phyloP scores from a whole-genome alignment of 1,284 basidiomycete species.

The Microstroma glucosiphilum region DNA sequence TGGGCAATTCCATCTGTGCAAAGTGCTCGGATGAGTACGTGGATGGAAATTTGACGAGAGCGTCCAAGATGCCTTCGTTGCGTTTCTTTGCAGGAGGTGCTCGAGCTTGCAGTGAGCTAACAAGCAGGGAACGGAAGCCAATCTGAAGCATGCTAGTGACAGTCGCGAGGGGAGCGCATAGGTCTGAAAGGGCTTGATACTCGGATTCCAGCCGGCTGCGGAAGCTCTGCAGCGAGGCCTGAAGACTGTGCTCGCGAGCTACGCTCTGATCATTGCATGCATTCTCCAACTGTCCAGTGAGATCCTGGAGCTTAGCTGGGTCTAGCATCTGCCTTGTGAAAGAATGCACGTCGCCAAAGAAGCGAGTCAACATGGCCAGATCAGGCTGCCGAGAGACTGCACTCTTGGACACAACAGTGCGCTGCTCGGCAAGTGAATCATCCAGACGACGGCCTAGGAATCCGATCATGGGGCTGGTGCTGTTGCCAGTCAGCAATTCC shows the following conservation, averaged over 20 bases:
- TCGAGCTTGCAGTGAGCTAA: background rate
- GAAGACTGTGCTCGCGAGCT: conserved; percentile 44
- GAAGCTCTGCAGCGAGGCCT: conserved; percentile 26
- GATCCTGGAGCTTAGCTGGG: conserved; percentile 31
- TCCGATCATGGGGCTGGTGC: conserved; percentile 56
- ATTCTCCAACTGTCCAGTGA: conserved; percentile 24
- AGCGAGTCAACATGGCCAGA: conserved; percentile 62
- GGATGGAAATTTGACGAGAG: conserved; percentile 45
- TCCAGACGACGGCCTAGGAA: conserved; percentile 21
- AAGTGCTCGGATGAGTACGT: conserved; percentile 24
- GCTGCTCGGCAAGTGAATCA: background rate
- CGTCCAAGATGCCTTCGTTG: conserved; percentile 28
- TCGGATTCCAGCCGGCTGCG: conserved; percentile 7
- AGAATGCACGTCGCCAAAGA: conserved; percentile 69
- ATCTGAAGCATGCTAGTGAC: conserved; percentile 66
- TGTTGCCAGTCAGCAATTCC: conserved; percentile 60
- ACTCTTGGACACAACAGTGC: background rate
- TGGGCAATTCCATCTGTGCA: conserved; percentile 28
- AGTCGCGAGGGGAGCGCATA: conserved; percentile 62
- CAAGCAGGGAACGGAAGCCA: conserved; percentile 63
- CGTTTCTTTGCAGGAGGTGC: background rate
- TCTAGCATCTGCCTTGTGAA: conserved; percentile 34
- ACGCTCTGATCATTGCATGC: conserved; percentile 20
- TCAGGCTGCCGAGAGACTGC: conserved; percentile 53
- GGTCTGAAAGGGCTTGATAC: conserved; percentile 60